A percentile compares a stretch with the other conserved stretches of the same genome.
Evolutionary conservation across 129 eudicot genomes (phyloP).

Genomic region (Saussurea involucrata): DNA sequence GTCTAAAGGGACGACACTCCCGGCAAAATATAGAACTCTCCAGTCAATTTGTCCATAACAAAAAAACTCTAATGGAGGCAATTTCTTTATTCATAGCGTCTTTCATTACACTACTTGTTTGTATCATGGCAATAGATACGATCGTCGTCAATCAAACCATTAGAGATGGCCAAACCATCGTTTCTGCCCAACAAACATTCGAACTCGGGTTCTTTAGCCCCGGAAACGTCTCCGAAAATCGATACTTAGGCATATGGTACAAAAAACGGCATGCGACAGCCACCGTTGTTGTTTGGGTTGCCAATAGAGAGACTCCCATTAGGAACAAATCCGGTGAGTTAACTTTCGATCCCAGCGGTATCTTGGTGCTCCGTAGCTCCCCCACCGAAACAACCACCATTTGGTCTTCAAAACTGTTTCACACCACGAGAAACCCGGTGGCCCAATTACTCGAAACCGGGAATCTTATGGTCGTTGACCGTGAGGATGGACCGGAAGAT

Average conservation of each 20-base stretch:
- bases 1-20: too few species aligned
- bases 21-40: too few species aligned
- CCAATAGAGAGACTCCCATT: slow-evolving; percentile 23
- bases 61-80: too few species aligned
- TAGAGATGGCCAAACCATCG: slow-evolving; percentile 26
- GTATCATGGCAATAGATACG: too few species aligned
- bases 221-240: background rate
- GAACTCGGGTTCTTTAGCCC: slow-evolving; percentile 46
- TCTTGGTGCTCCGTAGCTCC: background rate
- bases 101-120: too few species aligned
- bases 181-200: slow-evolving; percentile 22
- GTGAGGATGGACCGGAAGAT: background rate
- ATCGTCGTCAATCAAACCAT: background rate
- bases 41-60: too few species aligned
- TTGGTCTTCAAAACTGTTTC: slow-evolving; percentile 28
- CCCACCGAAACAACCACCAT: background rate
- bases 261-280: background rate
- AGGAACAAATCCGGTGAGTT: background rate
- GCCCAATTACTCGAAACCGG: slow-evolving; percentile 27
- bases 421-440: background rate
- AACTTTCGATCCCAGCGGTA: background rate
- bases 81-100: too few species aligned
- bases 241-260: slow-evolving; percentile 29
- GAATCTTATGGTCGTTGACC: slow-evolving; percentile 17
- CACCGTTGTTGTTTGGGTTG: slow-evolving; percentile 18